Evolutionary conservation across 805 yeast species (phyloP).

Genomic region (Zygotorulaspora florentina): DNA sequence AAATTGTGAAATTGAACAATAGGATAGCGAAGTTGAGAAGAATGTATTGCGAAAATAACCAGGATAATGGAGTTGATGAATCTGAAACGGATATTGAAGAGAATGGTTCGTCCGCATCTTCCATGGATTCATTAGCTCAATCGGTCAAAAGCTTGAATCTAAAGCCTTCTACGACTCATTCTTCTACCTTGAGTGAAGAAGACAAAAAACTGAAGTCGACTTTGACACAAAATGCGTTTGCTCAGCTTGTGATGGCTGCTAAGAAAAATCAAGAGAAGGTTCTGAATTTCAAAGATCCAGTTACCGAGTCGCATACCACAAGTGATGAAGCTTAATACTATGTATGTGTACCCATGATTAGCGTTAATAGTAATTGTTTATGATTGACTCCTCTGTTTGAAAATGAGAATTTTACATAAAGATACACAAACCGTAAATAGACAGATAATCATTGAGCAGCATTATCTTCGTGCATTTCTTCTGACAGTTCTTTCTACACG

Average conservation of each 20-base stretch:
- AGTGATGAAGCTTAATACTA: not conserved
- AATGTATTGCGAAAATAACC: conserved; percentile 43
- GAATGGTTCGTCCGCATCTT: conserved; percentile 5
- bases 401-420: not conserved
- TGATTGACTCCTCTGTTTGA: not conserved
- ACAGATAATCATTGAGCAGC: no score
- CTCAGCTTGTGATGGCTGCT: conserved; percentile 68
- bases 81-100: conserved; percentile 33
- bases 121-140: conserved; percentile 17
- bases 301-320: not conserved
- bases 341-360: no score
- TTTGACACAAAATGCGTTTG: conserved; percentile 53
- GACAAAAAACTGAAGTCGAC: conserved; percentile 35
- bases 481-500: conserved; percentile 10
- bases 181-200: conserved; percentile 7
- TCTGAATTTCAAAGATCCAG: conserved; percentile 20
- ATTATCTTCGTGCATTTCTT: conserved; percentile 9
- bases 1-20: conserved; percentile 76
- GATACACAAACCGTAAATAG: not conserved
- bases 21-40: conserved; percentile 67
- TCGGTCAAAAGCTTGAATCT: conserved; percentile 18
- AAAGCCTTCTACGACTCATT: conserved; percentile 4
- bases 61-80: conserved; percentile 29
- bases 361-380: no score
- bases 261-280: conserved; percentile 50